Percentiles rank a stretch among this genome's conserved stretches.
phyloP scores from a whole-genome alignment of 805 yeast species.

The Wickerhamiella azyma region DNA sequence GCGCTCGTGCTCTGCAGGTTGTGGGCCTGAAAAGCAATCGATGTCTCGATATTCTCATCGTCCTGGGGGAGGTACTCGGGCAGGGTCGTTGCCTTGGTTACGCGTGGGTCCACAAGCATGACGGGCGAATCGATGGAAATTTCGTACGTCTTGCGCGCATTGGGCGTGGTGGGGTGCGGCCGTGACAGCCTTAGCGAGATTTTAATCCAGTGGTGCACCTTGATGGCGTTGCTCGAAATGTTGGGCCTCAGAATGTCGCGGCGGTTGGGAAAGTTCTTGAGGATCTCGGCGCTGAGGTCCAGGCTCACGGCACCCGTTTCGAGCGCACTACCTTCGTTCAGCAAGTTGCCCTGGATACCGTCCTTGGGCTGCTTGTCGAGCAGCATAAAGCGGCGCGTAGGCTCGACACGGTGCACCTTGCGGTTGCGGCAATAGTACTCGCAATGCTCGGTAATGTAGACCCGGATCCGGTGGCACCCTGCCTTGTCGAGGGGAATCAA shows the following conservation, averaged over 20 bases:
- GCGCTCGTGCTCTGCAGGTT: slow-evolving; percentile 25
- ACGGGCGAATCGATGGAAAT: slow-evolving; percentile 91
- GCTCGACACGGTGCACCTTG: slow-evolving; percentile 86
- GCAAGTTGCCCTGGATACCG: slow-evolving; percentile 22
- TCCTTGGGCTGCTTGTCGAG: slow-evolving; percentile 45
- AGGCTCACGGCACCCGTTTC: slow-evolving; percentile 44
- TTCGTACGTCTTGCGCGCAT: slow-evolving; percentile 80
- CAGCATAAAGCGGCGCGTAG: slow-evolving; percentile 63
- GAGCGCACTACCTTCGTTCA: slow-evolving; percentile 14
- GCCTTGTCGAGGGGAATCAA: slow-evolving; percentile 81
- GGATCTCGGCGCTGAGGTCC: slow-evolving; percentile 78
- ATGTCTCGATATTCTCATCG: slow-evolving; percentile 21
- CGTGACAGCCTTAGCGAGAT: slow-evolving; percentile 68
- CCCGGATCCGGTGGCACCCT: slow-evolving; percentile 69
- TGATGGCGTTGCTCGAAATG: slow-evolving; percentile 64
- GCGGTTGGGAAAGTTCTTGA: slow-evolving; percentile 46
- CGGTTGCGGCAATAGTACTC: slow-evolving; percentile 81
- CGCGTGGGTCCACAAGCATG: slow-evolving; percentile 59
- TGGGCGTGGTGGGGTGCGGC: slow-evolving; percentile 33
- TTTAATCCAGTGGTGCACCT: slow-evolving; percentile 92
- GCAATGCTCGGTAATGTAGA: slow-evolving; percentile 74
- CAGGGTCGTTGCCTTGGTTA: slow-evolving; percentile 24
- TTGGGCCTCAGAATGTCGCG: slow-evolving; percentile 62
- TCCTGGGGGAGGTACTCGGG: slow-evolving; percentile 24
- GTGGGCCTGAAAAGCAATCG: slow-evolving; percentile 10